These are phyloP conservation scores for Pluteus cervinus DNA, from an alignment of 768 basidiomycete species.

Conservation along the genomic window DNA sequence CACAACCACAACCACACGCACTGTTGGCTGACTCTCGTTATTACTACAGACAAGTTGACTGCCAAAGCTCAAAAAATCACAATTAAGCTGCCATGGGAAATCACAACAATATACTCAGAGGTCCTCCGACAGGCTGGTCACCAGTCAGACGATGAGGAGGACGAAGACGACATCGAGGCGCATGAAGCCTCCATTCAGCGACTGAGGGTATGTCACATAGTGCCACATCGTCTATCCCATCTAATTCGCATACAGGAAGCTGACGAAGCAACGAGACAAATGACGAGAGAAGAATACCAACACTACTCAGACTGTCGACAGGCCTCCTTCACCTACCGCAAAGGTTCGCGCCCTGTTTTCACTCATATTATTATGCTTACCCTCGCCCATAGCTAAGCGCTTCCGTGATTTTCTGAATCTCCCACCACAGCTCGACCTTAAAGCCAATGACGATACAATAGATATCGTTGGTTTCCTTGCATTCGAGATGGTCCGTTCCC, in stretches of 20 bases:
- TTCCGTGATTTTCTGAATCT: constrained; percentile 94
- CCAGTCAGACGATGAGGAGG: constrained; percentile 91
- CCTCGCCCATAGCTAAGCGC: constrained; percentile 66
- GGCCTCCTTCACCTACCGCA: constrained; percentile 94
- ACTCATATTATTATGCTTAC: constrained; percentile 1
- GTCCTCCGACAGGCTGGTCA: constrained; percentile 69
- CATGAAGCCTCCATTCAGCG: constrained; percentile 91
- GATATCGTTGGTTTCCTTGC: constrained; percentile 97
- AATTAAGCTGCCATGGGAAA: constrained; percentile 95
- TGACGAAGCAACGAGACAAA: constrained; percentile 89
- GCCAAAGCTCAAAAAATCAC: constrained; percentile 89
- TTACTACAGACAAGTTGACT: constrained; percentile 59
- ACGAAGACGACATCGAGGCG: constrained; percentile 94
- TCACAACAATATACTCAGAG: constrained; percentile 87
- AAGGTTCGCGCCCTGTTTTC: constrained; percentile 48
- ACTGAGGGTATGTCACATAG: constrained; percentile 49
- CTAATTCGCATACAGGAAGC: constrained; percentile 57
- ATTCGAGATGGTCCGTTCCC: constrained; percentile 94
- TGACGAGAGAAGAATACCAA: constrained; percentile 96
- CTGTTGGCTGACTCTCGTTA: neutral
- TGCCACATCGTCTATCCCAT: neutral
- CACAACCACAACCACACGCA: neutral
- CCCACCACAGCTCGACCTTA: constrained; percentile 79
- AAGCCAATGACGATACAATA: constrained; percentile 89
- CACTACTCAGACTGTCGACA: constrained; percentile 96